phyloP scores from a whole-genome alignment of 139 green algal species.

The Picochlorum sp. region DNA sequence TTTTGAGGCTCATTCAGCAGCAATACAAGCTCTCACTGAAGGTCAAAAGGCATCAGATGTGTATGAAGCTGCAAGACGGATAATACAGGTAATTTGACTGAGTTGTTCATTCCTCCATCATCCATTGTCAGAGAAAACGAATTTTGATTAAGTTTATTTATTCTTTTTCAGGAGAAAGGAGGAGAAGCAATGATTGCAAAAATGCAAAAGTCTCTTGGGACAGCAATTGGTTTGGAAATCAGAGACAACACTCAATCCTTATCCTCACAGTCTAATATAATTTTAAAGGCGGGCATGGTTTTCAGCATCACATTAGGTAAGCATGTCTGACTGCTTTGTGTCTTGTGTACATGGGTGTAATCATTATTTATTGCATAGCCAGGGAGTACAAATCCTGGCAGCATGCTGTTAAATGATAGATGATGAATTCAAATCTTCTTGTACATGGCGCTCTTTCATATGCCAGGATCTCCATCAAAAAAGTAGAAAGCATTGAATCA shows the following conservation, averaged over 20 bases:
- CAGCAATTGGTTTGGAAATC: slow-evolving; percentile 87
- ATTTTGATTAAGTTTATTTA: neutral
- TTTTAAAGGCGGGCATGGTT: slow-evolving; percentile 39
- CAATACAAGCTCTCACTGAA: slow-evolving; percentile 55
- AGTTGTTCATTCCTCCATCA: neutral
- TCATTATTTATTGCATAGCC: no score
- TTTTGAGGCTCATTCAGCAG: slow-evolving; percentile 64
- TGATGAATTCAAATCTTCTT: no score
- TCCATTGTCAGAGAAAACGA: neutral
- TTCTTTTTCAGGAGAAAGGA: slow-evolving; percentile 27
- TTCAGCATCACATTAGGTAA: slow-evolving; percentile 62
- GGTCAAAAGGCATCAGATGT: slow-evolving; percentile 50
- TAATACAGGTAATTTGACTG: neutral
- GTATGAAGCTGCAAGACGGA: slow-evolving; percentile 54
- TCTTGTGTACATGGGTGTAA: no score
- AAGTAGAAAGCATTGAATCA: no score
- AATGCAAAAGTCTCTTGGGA: slow-evolving; percentile 78
- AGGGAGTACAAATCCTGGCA: no score
- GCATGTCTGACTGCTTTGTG: no score
- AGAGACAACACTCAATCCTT: slow-evolving; percentile 38
- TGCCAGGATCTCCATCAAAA: no score
- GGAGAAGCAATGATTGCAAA: slow-evolving; percentile 51
- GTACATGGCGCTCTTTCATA: no score
- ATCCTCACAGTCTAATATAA: slow-evolving; percentile 33
- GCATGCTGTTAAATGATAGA: slow-evolving; percentile 1